These are phyloP conservation scores for Diaporthe eres DNA, from an alignment of 2,329 filamentous ascomycete species.

Conservation along the genomic window DNA sequence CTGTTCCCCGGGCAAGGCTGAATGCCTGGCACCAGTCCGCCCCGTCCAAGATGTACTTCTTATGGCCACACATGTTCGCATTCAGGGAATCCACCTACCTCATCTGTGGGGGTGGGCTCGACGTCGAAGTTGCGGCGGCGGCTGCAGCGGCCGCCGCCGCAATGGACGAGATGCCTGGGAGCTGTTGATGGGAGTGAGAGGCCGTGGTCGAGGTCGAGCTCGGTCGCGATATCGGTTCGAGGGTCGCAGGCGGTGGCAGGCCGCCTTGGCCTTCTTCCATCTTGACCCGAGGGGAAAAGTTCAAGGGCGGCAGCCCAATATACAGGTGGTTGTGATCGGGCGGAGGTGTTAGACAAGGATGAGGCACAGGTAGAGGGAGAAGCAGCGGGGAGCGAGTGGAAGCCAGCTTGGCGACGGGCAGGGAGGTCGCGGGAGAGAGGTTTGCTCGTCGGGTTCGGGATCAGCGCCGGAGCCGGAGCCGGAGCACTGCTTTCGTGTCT, in stretches of 20 bases:
- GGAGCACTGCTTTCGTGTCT: constrained; percentile 6
- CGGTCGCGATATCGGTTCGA: constrained; percentile 65
- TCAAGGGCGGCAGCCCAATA: constrained; percentile 43
- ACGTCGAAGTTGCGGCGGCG: constrained; percentile 47
- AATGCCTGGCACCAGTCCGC: background rate
- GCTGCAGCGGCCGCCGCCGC: constrained; percentile 53
- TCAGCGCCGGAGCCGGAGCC: constrained; percentile 7
- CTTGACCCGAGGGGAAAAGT: constrained; percentile 53
- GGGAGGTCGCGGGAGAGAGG: constrained; percentile 1
- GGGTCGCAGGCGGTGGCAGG: constrained; percentile 54
- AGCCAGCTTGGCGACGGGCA: constrained; percentile 48
- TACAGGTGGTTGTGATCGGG: constrained; percentile 43
- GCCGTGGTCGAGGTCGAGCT: constrained; percentile 64
- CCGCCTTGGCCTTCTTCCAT: constrained; percentile 53
- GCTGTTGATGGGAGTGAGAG: constrained; percentile 56
- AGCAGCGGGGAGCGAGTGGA: constrained; percentile 43
- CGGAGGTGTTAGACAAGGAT: constrained; percentile 43
- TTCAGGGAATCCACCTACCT: constrained; percentile 56
- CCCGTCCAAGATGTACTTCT: background rate
- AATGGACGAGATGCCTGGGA: constrained; percentile 62
- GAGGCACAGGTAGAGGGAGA: constrained; percentile 41
- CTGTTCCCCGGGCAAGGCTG: background rate
- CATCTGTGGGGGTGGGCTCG: constrained; percentile 58
- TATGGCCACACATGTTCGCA: background rate
- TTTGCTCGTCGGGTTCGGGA: constrained; percentile 23